These are phyloP conservation scores for Trichosporon ovoides DNA, from an alignment of 1,284 basidiomycete species.

Conservation along the genomic window DNA sequence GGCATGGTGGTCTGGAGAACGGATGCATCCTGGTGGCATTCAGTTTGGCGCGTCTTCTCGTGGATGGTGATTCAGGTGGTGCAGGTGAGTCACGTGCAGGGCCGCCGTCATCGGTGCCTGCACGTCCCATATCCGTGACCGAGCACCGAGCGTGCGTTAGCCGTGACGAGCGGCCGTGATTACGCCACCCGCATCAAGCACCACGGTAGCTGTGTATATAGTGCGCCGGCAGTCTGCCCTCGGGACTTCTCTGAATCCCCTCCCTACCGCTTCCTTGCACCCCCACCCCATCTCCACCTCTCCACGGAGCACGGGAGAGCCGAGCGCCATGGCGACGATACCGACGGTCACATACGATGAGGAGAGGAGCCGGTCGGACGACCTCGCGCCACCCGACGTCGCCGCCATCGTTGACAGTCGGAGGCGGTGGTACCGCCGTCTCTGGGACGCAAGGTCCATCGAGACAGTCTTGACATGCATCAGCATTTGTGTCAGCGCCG, in stretches of 20 bases:
- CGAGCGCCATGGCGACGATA: background rate
- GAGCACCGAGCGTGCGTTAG: too few species aligned
- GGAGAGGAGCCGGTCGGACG: background rate
- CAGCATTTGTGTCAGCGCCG: slow-evolving; percentile 34
- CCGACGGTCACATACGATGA: background rate
- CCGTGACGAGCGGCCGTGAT: too few species aligned
- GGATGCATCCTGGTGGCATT: too few species aligned
- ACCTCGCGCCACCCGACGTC: slow-evolving; percentile 29
- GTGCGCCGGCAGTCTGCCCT: background rate
- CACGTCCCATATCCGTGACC: too few species aligned
- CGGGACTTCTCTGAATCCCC: background rate
- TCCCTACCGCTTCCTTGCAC: background rate
- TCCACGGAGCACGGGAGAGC: background rate
- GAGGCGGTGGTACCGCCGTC: slow-evolving; percentile 26
- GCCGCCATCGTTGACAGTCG: slow-evolving; percentile 27
- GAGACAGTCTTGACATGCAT: slow-evolving; percentile 35
- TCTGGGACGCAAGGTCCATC: slow-evolving; percentile 25
- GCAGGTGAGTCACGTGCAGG: too few species aligned
- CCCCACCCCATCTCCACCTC: background rate
- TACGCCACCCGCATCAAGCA: too few species aligned
- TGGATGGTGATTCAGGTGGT: too few species aligned
- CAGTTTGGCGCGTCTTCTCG: too few species aligned
- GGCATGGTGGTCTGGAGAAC: background rate
- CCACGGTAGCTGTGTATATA: too few species aligned
- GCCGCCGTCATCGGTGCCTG: too few species aligned